Evolutionary conservation across 2,329 filamentous ascomycete species (phyloP).

Genomic region (Hypoxylon sp.): DNA sequence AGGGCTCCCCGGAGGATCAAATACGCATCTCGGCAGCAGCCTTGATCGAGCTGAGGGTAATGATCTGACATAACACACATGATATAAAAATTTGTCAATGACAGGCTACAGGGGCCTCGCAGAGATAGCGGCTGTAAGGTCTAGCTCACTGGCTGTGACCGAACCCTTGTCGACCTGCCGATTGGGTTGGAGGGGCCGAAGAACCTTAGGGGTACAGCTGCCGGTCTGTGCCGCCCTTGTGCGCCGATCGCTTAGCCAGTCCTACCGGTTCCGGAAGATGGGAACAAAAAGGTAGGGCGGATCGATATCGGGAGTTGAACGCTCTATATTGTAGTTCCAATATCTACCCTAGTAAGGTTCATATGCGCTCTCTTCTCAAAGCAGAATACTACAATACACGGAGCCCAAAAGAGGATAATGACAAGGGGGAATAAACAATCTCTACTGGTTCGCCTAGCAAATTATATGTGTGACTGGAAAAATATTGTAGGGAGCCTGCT

Average conservation of each 20-base stretch:
- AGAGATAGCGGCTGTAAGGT: slow-evolving; percentile 16
- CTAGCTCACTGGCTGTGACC: slow-evolving; percentile 10
- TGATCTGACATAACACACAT: slow-evolving; percentile 25
- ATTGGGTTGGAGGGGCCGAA: slow-evolving; percentile 29
- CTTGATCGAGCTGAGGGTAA: slow-evolving; percentile 21
- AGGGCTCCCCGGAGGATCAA: slow-evolving; percentile 24
- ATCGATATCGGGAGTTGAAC: not conserved
- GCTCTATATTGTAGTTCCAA: not conserved
- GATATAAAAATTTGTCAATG: slow-evolving; percentile 2
- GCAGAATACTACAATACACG: not conserved
- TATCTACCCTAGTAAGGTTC: not conserved
- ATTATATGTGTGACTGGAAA: not conserved
- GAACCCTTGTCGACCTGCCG: slow-evolving; percentile 11
- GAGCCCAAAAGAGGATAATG: not conserved
- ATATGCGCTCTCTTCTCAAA: not conserved
- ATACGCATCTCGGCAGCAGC: slow-evolving; percentile 23
- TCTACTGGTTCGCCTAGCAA: slow-evolving; percentile 1
- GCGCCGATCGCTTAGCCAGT: not conserved
- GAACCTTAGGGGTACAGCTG: slow-evolving; percentile 13
- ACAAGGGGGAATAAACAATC: no score
- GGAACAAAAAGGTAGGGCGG: not conserved
- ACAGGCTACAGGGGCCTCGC: slow-evolving; percentile 5
- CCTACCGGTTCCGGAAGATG: slow-evolving; percentile 17
- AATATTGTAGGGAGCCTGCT: slow-evolving; percentile 19
- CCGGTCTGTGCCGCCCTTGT: slow-evolving; percentile 25